phyloP scores from a whole-genome alignment of 176 grass and related monocot species.

The Echinochloa phyllopogon region DNA sequence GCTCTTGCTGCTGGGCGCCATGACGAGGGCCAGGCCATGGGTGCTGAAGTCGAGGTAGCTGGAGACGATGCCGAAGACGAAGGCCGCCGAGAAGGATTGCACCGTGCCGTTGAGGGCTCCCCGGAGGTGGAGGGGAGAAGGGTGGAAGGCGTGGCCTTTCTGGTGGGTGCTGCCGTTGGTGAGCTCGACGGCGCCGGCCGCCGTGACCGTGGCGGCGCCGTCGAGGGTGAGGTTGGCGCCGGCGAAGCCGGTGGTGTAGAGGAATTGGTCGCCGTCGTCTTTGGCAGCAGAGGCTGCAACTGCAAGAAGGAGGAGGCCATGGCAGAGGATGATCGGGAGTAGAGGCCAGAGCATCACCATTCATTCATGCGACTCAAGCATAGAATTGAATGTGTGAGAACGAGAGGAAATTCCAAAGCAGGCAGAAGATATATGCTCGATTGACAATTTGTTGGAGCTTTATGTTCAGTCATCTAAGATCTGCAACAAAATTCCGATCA shows the following conservation, averaged over 20 bases:
- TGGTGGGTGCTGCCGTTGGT: conserved; percentile 1
- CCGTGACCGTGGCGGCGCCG: not conserved
- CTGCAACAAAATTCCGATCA: too few species aligned
- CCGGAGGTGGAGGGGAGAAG: not conserved
- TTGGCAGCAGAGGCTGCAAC: not conserved
- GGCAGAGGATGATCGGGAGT: not conserved
- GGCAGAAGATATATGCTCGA: not conserved
- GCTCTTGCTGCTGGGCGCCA: not conserved
- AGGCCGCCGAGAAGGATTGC: conserved; percentile 38
- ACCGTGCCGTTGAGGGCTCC: not conserved
- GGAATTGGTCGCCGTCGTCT: not conserved
- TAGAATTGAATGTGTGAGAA: too few species aligned
- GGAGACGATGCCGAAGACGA: conserved; percentile 37
- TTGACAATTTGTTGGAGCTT: not conserved
- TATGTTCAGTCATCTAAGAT: too few species aligned
- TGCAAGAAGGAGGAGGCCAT: not conserved
- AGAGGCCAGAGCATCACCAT: not conserved
- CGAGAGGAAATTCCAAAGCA: not conserved
- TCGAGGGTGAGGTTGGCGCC: conserved; percentile 11
- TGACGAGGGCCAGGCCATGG: not conserved
- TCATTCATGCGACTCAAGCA: not conserved
- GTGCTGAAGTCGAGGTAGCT: not conserved
- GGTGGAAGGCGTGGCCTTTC: conserved; percentile 32
- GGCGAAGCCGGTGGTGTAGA: conserved; percentile 14
- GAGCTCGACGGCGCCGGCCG: not conserved